Evolutionary conservation across 2,329 filamentous ascomycete species (phyloP).

Genomic region (Aspergillus fumigatiaffinis): DNA sequence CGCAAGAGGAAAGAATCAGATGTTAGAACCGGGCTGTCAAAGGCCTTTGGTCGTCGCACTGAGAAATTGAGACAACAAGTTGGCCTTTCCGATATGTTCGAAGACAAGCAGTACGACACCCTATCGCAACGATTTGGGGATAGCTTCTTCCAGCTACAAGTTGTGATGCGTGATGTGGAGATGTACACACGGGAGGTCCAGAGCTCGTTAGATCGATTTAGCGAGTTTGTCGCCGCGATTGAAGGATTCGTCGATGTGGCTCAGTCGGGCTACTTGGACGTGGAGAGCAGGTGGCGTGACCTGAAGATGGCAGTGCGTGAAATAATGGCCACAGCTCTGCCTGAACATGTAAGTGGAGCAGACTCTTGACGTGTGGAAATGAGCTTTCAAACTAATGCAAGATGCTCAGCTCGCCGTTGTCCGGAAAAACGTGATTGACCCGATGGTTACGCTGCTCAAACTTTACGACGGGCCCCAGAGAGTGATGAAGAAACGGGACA

Average conservation of each 20-base stretch:
- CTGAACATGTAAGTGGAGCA: conserved; percentile 64
- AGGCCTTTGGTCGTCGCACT: conserved; percentile 83
- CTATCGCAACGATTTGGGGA: conserved; percentile 84
- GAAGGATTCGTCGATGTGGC: conserved; percentile 71
- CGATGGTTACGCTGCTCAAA: conserved; percentile 73
- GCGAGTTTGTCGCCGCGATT: conserved; percentile 75
- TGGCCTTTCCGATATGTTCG: conserved; percentile 61
- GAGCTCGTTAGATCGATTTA: conserved; percentile 74
- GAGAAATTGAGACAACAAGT: conserved; percentile 76
- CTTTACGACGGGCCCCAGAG: conserved; percentile 79
- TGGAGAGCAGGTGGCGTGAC: conserved; percentile 91
- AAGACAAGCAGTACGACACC: conserved; percentile 77
- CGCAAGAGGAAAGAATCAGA: conserved; percentile 86
- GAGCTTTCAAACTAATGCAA: conserved; percentile 1
- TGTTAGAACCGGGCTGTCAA: conserved; percentile 75
- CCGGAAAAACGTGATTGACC: conserved; percentile 77
- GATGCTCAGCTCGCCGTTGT: conserved; percentile 56
- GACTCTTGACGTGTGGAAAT: neutral
- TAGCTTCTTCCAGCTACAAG: conserved; percentile 86
- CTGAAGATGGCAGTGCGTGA: conserved; percentile 86
- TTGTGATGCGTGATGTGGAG: conserved; percentile 90
- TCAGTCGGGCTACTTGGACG: conserved; percentile 71
- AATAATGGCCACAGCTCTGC: conserved; percentile 74
- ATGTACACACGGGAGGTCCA: conserved; percentile 81
- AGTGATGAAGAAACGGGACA: conserved; percentile 90